A percentile compares a stretch with the other conserved stretches of the same genome.
phyloP scores from a whole-genome alignment of 2,329 filamentous ascomycete genomes.

The Ceratocystis harringtonii region DNA sequence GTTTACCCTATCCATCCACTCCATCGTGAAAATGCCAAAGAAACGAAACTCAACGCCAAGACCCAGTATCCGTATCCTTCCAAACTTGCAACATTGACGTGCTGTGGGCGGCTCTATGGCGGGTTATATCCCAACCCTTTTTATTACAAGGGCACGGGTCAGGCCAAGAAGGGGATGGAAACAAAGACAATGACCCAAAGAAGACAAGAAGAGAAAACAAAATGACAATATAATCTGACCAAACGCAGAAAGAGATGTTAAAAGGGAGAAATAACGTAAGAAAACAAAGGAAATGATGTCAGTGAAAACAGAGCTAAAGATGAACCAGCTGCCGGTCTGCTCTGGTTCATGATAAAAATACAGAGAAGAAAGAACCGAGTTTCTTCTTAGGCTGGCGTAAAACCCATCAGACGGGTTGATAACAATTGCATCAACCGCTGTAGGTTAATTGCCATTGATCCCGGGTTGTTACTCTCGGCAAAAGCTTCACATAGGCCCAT shows the following conservation, averaged over 20 bases:
- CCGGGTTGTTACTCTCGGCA: no score
- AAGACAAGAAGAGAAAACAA: constrained; percentile 8
- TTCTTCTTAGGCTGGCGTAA: neutral
- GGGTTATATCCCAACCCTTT: no score
- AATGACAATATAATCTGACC: constrained; percentile 12
- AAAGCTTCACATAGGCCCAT: no score
- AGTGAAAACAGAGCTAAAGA: neutral
- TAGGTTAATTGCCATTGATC: no score
- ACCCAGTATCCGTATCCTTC: neutral
- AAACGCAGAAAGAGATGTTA: neutral
- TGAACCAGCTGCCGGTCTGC: no score
- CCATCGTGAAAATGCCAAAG: constrained; percentile 4
- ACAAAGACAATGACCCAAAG: constrained; percentile 6
- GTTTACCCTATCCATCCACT: neutral
- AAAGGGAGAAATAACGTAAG: constrained; percentile 9
- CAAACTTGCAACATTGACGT: no score
- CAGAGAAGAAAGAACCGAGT: neutral
- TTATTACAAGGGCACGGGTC: neutral
- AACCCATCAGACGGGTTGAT: no score
- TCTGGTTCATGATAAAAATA: constrained; percentile 7
- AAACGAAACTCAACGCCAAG: constrained; percentile 8
- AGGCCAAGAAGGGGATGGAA: neutral
- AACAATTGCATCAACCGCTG: no score
- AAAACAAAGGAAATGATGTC: constrained; percentile 11
- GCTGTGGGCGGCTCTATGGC: no score